Percentiles rank a stretch among this genome's conserved stretches.
Conservation (phyloP, 257 asterid genomes). For the Nicotiana undulata region DNA sequence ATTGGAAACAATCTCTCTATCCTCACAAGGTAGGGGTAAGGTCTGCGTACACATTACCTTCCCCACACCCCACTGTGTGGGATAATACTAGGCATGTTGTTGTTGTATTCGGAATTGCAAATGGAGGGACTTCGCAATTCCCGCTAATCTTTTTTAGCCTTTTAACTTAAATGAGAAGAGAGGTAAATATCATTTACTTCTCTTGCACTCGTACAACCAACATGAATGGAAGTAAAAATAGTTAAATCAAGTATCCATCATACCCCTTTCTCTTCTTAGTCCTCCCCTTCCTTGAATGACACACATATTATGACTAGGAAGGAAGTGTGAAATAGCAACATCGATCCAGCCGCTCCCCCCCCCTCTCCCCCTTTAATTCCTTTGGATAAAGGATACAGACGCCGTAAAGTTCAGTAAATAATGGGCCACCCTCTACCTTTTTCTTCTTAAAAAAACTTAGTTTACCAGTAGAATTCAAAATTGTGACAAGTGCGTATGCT, state of each 20-base stretch:
- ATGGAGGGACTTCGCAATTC: not conserved
- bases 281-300: not conserved
- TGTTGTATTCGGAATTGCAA: not conserved
- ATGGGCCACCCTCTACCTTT: not conserved
- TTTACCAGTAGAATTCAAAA: not conserved
- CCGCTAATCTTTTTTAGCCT: not conserved
- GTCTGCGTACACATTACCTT: too few relatives aligned
- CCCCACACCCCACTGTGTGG: too few relatives aligned
- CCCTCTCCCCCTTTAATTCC: too few relatives aligned
- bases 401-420: not conserved
- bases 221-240: not conserved
- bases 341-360: not conserved
- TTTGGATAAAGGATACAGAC: too few relatives aligned
- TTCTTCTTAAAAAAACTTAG: not conserved
- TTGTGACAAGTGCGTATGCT: not conserved
- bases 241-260: not conserved
- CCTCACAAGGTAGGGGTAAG: too few relatives aligned
- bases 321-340: not conserved
- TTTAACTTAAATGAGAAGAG: not conserved
- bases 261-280: not conserved
- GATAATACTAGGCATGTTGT: too few relatives aligned
- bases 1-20: too few relatives aligned
- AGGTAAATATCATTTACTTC: not conserved
- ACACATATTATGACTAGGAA: not conserved
- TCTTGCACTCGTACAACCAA: not conserved